A percentile compares a stretch with the other conserved stretches of the same genome.
Conservation (phyloP, 805 yeast species). For the Lachancea fermentati region DNA sequence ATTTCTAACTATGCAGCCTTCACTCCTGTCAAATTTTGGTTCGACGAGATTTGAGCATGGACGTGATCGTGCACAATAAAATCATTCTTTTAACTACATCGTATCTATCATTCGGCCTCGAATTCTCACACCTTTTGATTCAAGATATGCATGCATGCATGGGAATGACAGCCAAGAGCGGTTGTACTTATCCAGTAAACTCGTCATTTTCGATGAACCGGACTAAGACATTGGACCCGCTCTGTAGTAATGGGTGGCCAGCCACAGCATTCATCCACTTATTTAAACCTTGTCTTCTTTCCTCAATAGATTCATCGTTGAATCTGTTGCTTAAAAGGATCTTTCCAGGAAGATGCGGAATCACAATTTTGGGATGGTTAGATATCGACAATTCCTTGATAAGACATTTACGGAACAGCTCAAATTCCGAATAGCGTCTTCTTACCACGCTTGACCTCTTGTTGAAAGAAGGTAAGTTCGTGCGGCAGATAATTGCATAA, state of each 20-base stretch:
- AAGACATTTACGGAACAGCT: slow-evolving; percentile 63
- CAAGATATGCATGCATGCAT: no score
- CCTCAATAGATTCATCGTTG: slow-evolving; percentile 76
- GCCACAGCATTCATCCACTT: slow-evolving; percentile 73
- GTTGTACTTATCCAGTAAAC: slow-evolving; percentile 13
- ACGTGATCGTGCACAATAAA: neutral
- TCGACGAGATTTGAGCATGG: no score
- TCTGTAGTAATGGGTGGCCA: slow-evolving; percentile 89
- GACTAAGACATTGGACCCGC: slow-evolving; percentile 71
- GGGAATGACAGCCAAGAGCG: neutral
- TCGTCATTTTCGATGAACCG: slow-evolving; percentile 82
- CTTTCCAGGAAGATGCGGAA: slow-evolving; percentile 91
- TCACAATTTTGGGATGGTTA: slow-evolving; percentile 51
- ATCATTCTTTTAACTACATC: neutral
- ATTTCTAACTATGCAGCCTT: no score
- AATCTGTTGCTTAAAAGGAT: slow-evolving; percentile 65
- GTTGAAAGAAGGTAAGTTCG: slow-evolving; percentile 85
- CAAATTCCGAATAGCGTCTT: slow-evolving; percentile 88
- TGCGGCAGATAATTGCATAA: slow-evolving; percentile 83
- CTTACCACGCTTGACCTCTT: slow-evolving; percentile 61
- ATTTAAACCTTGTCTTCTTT: slow-evolving; percentile 77
- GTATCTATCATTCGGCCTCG: neutral
- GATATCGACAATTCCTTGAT: slow-evolving; percentile 59
- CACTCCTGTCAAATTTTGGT: no score
- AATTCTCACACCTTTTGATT: neutral